These are phyloP conservation scores for Verticillium nonalfalfae DNA, from an alignment of 2,329 filamentous ascomycete species.

Conservation along the genomic window DNA sequence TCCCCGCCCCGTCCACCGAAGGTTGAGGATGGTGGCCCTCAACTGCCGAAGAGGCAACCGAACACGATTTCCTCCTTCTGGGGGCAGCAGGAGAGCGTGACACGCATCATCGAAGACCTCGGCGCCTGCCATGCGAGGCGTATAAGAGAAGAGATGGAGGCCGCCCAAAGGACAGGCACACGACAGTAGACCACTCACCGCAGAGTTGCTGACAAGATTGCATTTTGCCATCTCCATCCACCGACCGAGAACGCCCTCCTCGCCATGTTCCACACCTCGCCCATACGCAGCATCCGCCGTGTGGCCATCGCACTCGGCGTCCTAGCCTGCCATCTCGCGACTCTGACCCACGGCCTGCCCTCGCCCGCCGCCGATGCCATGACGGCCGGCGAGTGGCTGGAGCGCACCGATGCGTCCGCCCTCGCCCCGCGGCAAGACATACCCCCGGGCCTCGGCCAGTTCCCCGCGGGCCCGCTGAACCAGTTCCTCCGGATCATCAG, in stretches of 20 bases:
- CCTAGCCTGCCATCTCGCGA: background rate
- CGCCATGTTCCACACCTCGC: background rate
- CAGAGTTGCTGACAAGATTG: background rate
- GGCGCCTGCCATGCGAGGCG: background rate
- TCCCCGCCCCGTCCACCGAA: too few species aligned
- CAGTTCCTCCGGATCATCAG: slow-evolving; percentile 6
- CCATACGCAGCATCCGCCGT: background rate
- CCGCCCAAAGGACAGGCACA: too few species aligned
- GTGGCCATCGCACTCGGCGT: background rate
- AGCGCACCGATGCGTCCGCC: background rate
- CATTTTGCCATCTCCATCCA: background rate
- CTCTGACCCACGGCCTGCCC: background rate
- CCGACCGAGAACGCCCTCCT: background rate
- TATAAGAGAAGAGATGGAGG: background rate
- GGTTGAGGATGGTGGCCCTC: too few species aligned
- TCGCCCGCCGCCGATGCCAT: background rate
- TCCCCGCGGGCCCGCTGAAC: slow-evolving; percentile 6
- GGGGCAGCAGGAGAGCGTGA: too few species aligned
- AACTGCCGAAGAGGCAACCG: background rate
- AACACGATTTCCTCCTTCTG: too few species aligned
- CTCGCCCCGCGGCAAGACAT: slow-evolving; percentile 3
- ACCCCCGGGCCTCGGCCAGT: slow-evolving; percentile 3
- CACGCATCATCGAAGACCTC: too few species aligned
- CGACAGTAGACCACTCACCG: background rate
- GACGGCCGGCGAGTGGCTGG: background rate